These are phyloP conservation scores for Pseudogymnoascus sp. DNA, from an alignment of 2,329 filamentous ascomycete species.

Conservation along the genomic window DNA sequence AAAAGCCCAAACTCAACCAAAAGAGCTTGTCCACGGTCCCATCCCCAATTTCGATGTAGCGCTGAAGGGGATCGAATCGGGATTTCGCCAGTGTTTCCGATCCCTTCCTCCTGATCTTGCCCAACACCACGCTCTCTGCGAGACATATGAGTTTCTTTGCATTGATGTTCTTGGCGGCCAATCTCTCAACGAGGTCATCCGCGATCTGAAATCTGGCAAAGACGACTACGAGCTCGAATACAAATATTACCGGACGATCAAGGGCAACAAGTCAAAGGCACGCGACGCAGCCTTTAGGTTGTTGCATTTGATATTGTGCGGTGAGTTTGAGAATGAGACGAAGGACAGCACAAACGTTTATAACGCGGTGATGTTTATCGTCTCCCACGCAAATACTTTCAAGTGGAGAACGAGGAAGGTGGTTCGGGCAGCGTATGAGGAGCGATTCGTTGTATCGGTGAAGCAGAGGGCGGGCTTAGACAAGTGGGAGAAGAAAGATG, in stretches of 20 bases:
- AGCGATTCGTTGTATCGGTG: conserved; percentile 18
- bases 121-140: conserved; percentile 20
- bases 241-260: conserved; percentile 2
- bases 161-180: conserved; percentile 18
- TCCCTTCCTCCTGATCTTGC: conserved; percentile 19
- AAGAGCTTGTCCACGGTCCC: conserved; percentile 18
- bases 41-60: conserved; percentile 21
- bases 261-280: conserved; percentile 14
- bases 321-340: conserved; percentile 17
- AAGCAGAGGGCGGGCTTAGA: conserved; percentile 23
- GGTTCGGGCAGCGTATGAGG: conserved; percentile 21
- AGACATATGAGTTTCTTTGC: conserved; percentile 23
- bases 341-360: conserved; percentile 20
- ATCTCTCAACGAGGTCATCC: conserved; percentile 19
- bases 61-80: conserved; percentile 24
- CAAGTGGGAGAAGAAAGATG: conserved; percentile 17
- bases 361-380: conserved; percentile 22
- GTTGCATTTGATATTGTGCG: conserved; percentile 19
- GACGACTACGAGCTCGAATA: conserved; percentile 17
- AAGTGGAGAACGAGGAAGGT: conserved; percentile 20
- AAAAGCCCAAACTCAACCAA: conserved; percentile 21
- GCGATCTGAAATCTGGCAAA: conserved; percentile 19
- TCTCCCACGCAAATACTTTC: conserved; percentile 23
- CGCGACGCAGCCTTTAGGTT: conserved; percentile 23
- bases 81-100: conserved; percentile 25